Evolutionary conservation across 73 alveolate genomes (phyloP).

Genomic region (Paramecium biaurelia): DNA sequence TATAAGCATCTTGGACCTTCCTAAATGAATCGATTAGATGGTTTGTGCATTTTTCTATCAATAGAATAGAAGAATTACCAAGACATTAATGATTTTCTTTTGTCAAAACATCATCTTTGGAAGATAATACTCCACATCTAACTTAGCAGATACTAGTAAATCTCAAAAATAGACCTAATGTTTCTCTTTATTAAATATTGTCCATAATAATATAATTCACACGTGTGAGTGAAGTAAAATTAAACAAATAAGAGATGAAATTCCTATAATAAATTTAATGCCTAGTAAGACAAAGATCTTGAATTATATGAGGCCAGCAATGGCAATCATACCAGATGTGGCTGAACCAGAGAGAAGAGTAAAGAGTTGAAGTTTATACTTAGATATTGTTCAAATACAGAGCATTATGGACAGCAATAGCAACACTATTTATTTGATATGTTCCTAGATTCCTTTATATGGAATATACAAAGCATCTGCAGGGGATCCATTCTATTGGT

Average conservation of each 20-base stretch:
- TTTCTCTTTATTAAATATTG: conserved; percentile 33
- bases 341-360: conserved; percentile 88
- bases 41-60: conserved; percentile 9
- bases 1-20: neutral
- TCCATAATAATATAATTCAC: conserved; percentile 33
- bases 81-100: conserved; percentile 2
- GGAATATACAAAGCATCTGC: conserved; percentile 91
- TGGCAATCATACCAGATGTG: conserved; percentile 95
- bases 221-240: neutral
- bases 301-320: conserved; percentile 87
- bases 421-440: conserved; percentile 95
- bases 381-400: conserved; percentile 74
- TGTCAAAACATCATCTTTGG: neutral
- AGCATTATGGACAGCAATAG: conserved; percentile 96
- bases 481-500: conserved; percentile 98
- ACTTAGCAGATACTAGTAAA: neutral
- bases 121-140: neutral
- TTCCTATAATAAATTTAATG: conserved; percentile 7
- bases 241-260: neutral
- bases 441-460: conserved; percentile 98
- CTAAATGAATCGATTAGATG: neutral
- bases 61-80: neutral
- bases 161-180: neutral
- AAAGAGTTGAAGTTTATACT: neutral
- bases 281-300: conserved; percentile 75